Evolutionary conservation across 2,329 filamentous ascomycete genomes (phyloP), one percentile per base, ranked within the genome.

Genomic region (Sordariomycetes sp.): DNA sequence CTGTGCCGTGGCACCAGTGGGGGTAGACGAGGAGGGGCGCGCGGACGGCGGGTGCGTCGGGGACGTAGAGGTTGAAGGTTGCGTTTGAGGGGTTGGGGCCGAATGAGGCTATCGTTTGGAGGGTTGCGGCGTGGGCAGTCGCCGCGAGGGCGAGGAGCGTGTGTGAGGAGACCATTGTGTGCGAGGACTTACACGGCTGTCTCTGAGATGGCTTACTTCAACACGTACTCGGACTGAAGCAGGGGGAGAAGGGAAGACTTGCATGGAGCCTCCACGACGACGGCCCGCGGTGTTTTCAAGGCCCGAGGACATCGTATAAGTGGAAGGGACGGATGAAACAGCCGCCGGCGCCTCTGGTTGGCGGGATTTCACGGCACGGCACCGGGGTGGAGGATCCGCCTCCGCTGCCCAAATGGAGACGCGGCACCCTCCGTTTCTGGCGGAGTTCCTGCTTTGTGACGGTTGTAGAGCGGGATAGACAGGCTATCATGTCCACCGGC

Each of bases 1-100:
- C 81, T 2, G 74, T 74, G 28, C 81, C 80, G 53, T 74, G 72
- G 68, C 81, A 84, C 72, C 76, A 81, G 69, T 82, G 76, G 39
- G 76, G 74, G 59, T 76, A 80, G 36, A 82, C 76, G 13, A 82
- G 69, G 54, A 83, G 70, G 2, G 76, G 74, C 0, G 80, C 78
- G 6, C 66, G 72, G 1, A 70, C 55, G 2, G 72, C 69, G 1
- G 76, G 64, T 8, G 39, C 48, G 62, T 74, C 71, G 1, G 74
- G 74, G 5, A 76, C 71, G 64, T 74, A 74, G 58, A 82, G 76
- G 69, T 76, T 79, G 67, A 82, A 80, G 17, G 68, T 68, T 4
- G 76, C 76, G 34, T 75, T 74, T 20, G 72, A 74, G 0, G 79
- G 78, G 57, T 79, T 80, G 28, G 76, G 70, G 15, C 69, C 68